These are phyloP conservation scores for Ananas comosus DNA, from an alignment of 176 grass and related monocot genomes.

Conservation along the genomic window DNA sequence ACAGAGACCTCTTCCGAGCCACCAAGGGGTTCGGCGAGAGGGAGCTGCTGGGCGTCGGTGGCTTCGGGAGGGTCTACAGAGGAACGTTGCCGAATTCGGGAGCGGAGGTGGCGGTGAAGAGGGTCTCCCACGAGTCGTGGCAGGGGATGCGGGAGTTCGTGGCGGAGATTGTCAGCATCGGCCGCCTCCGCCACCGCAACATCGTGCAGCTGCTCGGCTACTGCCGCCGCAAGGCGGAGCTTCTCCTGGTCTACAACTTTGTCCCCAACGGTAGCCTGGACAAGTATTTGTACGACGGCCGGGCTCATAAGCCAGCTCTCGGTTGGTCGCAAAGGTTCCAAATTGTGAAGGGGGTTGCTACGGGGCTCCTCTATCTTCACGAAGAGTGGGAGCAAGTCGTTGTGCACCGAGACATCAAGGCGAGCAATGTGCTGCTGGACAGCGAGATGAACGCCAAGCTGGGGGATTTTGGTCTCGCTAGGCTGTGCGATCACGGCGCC, in stretches of 20 bases:
- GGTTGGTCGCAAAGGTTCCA: slow-evolving; percentile 16
- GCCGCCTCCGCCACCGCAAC: slow-evolving; percentile 14
- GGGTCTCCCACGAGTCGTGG: slow-evolving; percentile 32
- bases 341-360: slow-evolving; percentile 37
- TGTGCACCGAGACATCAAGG: slow-evolving; percentile 34
- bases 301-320: not conserved
- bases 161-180: not conserved
- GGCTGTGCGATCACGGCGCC: slow-evolving; percentile 34
- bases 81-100: not conserved
- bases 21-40: slow-evolving; percentile 29
- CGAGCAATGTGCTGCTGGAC: slow-evolving; percentile 35
- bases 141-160: slow-evolving; percentile 9
- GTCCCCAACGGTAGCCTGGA: slow-evolving; percentile 30
- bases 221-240: slow-evolving; percentile 14
- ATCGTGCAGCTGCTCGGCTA: slow-evolving; percentile 14
- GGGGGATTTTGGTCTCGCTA: slow-evolving; percentile 54
- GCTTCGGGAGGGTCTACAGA: not conserved
- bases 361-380: slow-evolving; percentile 34
- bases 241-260: slow-evolving; percentile 17
- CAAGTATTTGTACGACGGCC: slow-evolving; percentile 16
- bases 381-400: slow-evolving; percentile 40
- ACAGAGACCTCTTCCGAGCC: slow-evolving; percentile 4
- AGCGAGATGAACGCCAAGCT: slow-evolving; percentile 15
- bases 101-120: not conserved
- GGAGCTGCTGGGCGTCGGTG: slow-evolving; percentile 41